Evolutionary conservation across 2,329 filamentous ascomycete genomes (phyloP), one percentile per base, ranked within the genome.

Genomic region (Exophiala sp.): DNA sequence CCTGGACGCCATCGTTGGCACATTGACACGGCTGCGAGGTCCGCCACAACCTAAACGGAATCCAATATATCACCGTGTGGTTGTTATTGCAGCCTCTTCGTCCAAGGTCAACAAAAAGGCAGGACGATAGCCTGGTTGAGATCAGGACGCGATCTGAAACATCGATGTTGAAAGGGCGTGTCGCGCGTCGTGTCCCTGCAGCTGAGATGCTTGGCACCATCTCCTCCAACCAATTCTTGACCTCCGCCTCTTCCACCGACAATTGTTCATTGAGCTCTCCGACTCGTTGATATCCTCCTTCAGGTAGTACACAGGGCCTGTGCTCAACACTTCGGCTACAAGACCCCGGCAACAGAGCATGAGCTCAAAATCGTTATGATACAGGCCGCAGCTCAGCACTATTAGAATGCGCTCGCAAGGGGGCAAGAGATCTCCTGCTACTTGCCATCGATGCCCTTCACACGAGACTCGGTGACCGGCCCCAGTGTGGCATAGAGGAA

Each of bases 11-110:
- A 48, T 23, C n/a, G 21, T 30, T 14, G 18, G 13, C 24, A 5
- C 19, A 38, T 37, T 46, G 50, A 56, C 50, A 53, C n/a, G 43
- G 53, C 39, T 43, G 43, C 50, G 43, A 43, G 43, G n/a, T 10
- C 9, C 24, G 14, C 38, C 27, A 27, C 10, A 34, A 21, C 2
- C 21, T 13, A n/a, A 14, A 13, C 21, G 22, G 41, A 21, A 16
- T 30, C 32, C 41, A 43, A 18, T 32, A n/a, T 14, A 2, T 4
- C 24, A n/a, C 32, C 2, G 19, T 43, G 16, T 11, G 14, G 14
- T 19, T 5, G 21, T 24, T 22, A 22, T 13, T n/a, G 38, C 11
- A 41, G 19, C 3, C 19, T 22, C 19, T n/a, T 22, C 13, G 8
- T 41, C 14, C 35, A 38, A 24, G 19, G 13, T 14, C 11, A 5